Percentiles rank a stretch among this genome's conserved stretches.
Evolutionary conservation across 768 basidiomycete genomes (phyloP).

Genomic region (Hypholoma sublateritium): DNA sequence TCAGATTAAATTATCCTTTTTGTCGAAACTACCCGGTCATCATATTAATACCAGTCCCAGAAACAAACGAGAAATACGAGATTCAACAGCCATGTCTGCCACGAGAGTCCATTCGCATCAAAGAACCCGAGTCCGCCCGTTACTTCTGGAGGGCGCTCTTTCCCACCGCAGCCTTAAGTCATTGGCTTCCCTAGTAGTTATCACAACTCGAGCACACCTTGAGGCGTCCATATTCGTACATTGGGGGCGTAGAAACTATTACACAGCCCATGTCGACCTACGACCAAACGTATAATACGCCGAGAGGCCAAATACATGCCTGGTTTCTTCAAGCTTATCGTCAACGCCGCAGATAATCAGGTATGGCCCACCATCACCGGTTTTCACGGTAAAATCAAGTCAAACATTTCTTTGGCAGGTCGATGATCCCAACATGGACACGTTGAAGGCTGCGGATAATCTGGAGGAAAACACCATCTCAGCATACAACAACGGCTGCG

Average conservation of each 20-base stretch:
- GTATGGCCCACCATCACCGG: conserved; percentile 38
- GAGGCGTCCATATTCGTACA: conserved; percentile 91
- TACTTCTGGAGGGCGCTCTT: too few species aligned
- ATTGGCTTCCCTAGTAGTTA: too few species aligned
- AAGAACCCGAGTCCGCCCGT: too few species aligned
- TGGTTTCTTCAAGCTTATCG: conserved; percentile 98
- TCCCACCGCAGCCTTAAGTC: too few species aligned
- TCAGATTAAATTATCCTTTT: too few species aligned
- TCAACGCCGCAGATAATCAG: conserved; percentile 99
- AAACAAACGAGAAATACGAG: too few species aligned
- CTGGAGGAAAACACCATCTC: conserved; percentile 83
- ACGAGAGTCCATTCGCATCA: too few species aligned
- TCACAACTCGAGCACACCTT: conserved; percentile 94
- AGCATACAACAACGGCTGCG: conserved; percentile 92
- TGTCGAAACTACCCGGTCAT: too few species aligned
- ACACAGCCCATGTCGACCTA: conserved; percentile 93
- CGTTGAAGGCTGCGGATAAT: conserved; percentile 85
- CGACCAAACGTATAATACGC: conserved; percentile 80
- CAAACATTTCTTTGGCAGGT: conserved; percentile 51
- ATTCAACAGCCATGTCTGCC: too few species aligned
- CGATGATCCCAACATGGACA: conserved; percentile 90
- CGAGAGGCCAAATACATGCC: conserved; percentile 90
- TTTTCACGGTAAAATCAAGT: neutral
- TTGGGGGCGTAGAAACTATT: conserved; percentile 93
- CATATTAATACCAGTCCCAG: too few species aligned